Evolutionary conservation across 345 rosid genomes (phyloP), one percentile per base, ranked within the genome.

Genomic region (Acer yangbiense): DNA sequence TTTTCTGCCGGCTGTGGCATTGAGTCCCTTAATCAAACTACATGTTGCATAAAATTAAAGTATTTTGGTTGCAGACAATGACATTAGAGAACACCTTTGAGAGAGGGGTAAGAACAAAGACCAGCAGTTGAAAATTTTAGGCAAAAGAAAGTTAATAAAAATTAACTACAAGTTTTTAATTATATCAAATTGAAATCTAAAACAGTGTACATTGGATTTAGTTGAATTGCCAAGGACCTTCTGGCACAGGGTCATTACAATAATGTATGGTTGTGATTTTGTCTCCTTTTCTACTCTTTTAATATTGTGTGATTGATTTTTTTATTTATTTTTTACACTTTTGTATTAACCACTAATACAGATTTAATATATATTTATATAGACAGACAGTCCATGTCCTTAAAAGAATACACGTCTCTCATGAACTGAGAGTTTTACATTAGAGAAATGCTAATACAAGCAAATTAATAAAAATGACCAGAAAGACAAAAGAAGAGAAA

Each of bases 11-110:
- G 50, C 27, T 57, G 57, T 46, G 35, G 54, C 81, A 12, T 64
- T 55, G 73, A 69, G 54, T 27, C 70, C 69, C 71, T 10, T 70
- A 52, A 39, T 48, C 62, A 67, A 62, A 74, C 66, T 65, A 27
- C 39, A 20, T 2, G 35, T 71, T 18, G 39, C 60, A 16, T 66
- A 54, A 13, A 58, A 75, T 50, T 32, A 14, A 43, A 76, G 52
- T 41, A 13, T 35, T 54, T 3, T 41, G 2, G 73, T 44, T 60
- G 16, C 29, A 65, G 29, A 74, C 9, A 61, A n/a, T 21, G 29
- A 74, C 16, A 61, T 32, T 41, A 60, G 62, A 35, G 3, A 62
- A 43, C 13, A 60, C 66, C 68, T 21, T 73, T 46, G 60, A 62
- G 2, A 16, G 2, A 16, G 27, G 1, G 25, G 46, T 64, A 64